Evolutionary conservation across 441 rosid species (phyloP), one percentile per base, ranked within the genome.

Genomic region (Erodium trifolium): DNA sequence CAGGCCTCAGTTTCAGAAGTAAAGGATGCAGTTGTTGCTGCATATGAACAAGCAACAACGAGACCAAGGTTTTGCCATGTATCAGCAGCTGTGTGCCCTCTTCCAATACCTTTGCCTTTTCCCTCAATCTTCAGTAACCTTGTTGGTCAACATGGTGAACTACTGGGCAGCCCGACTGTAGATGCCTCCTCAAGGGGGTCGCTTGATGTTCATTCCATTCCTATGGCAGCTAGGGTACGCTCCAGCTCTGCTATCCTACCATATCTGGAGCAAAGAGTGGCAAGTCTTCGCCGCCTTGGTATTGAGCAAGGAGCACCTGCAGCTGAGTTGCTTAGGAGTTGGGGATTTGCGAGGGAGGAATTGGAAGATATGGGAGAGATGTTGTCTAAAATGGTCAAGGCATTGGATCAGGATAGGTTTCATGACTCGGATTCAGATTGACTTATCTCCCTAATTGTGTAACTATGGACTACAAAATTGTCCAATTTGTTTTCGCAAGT

Each of bases 281-380:
- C 64, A 34, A 79, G 84, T 79, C 79, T 91, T 51, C 84, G 79
- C 41, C 84, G 76, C 66, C 82, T 75, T 60, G 96, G 96, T 53
- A 78, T 86, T 12, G 78, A 79, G 47, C 78, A 76, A 67, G 95
- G 94, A 69, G 89, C 96, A 1, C 72, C 81, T 9, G 96, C 91
- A 67, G 70, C 84, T 10, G 89, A 88, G 78, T 27, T 88, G 34
- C 80, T 91, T 4, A 82, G 88, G 67, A 78, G 79, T 57, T 93
- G 98, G 97, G 97, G 96, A n/a, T 86, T 91, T 13, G 90, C 77
- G 37, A 87, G 78, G 78, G 97, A 93, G 62, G 97, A 91, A 29
- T 68, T 89, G 45, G 89, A 86, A 60, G 97, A 91, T 53, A 78
- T 89, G 59, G 87, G 88, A 47, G 91, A 93, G 84, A 74, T 31